phyloP scores from a whole-genome alignment of 202 grass and related monocot species.

The Panicum virgatum region DNA sequence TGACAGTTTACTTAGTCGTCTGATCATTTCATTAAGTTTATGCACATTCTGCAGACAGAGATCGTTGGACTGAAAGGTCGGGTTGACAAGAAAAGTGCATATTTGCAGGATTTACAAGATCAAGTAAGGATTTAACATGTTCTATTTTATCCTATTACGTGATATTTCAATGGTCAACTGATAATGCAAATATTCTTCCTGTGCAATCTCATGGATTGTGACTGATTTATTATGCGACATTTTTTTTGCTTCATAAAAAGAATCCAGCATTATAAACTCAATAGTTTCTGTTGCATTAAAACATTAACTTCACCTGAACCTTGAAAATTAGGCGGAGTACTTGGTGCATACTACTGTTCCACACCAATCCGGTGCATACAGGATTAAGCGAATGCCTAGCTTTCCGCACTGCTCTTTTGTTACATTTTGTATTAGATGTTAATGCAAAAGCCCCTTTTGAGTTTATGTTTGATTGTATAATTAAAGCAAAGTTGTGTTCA shows the following conservation, averaged over 20 bases:
- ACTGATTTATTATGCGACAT: background rate
- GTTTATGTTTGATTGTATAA: background rate
- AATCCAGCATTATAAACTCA: conserved; percentile 2
- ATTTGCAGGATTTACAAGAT: conserved; percentile 95
- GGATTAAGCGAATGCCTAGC: background rate
- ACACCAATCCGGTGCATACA: background rate
- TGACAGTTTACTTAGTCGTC: background rate
- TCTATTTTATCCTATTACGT: conserved; percentile 8
- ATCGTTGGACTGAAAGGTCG: conserved; percentile 63
- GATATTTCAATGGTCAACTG: background rate
- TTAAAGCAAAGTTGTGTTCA: background rate
- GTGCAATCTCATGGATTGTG: conserved; percentile 1
- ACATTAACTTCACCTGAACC: background rate
- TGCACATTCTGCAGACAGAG: conserved; percentile 64
- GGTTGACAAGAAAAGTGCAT: conserved; percentile 90
- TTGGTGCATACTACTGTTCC: background rate
- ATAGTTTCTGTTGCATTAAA: conserved; percentile 4
- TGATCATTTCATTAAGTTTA: conserved; percentile 13
- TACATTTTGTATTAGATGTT: background rate
- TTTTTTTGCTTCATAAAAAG: conserved; percentile 4
- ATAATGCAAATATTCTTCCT: conserved; percentile 11
- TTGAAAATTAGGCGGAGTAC: background rate
- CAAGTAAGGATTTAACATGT: conserved; percentile 62
- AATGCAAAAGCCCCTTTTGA: background rate
- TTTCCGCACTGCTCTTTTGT: background rate